Evolutionary conservation across 768 basidiomycete species (phyloP).

Genomic region (Roridomyces roridus): DNA sequence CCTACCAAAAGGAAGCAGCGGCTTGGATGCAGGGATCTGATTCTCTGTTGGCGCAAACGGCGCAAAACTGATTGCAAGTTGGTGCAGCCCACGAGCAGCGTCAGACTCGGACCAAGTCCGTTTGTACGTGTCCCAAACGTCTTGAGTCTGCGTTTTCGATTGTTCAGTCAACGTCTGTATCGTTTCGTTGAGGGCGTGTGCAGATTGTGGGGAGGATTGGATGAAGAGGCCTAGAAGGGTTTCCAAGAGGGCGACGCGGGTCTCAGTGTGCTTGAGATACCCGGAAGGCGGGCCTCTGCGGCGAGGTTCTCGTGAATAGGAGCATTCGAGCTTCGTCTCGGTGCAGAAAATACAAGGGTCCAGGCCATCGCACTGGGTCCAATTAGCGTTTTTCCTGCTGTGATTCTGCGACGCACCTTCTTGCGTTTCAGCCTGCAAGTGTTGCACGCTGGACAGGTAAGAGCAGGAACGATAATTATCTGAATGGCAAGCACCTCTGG

Average conservation of each 20-base stretch:
- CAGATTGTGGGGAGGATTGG: slow-evolving; percentile 6
- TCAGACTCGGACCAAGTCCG: slow-evolving; percentile 27
- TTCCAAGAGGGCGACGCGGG: slow-evolving; percentile 33
- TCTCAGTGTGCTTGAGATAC: slow-evolving; percentile 36
- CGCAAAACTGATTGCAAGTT: slow-evolving; percentile 30
- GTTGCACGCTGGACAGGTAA: slow-evolving; percentile 34
- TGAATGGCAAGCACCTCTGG: slow-evolving; percentile 23
- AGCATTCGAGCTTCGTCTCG: slow-evolving; percentile 34
- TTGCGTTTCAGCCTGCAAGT: slow-evolving; percentile 39
- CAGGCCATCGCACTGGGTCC: slow-evolving; percentile 34
- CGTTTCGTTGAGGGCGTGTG: slow-evolving; percentile 1
- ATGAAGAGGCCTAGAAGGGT: slow-evolving; percentile 34
- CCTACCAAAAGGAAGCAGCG: slow-evolving; percentile 26
- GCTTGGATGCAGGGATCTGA: slow-evolving; percentile 25
- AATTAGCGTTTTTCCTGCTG: not conserved
- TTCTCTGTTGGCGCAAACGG: slow-evolving; percentile 31
- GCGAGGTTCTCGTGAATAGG: slow-evolving; percentile 36
- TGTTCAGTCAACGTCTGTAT: slow-evolving; percentile 22
- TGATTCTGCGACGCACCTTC: slow-evolving; percentile 23
- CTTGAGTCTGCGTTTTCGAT: slow-evolving; percentile 33
- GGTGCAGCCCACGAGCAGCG: slow-evolving; percentile 29
- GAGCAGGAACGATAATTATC: not conserved
- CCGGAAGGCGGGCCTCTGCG: slow-evolving; percentile 38
- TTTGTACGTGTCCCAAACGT: slow-evolving; percentile 37
- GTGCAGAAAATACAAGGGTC: slow-evolving; percentile 37